Evolutionary conservation across 768 basidiomycete genomes (phyloP).

Genomic region (Russula virescens): DNA sequence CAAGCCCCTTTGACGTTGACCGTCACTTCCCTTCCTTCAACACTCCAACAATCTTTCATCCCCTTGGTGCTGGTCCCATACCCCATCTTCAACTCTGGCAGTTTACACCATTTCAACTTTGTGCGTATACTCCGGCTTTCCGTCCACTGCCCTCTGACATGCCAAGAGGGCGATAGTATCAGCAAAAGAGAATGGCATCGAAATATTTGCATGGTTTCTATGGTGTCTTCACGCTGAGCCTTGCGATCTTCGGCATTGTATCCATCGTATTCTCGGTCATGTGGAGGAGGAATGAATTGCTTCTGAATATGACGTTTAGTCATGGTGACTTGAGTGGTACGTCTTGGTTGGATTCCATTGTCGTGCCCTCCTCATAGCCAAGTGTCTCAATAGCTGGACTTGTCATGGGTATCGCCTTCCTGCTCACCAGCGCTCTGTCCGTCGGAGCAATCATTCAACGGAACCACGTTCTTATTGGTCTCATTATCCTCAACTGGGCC

Average conservation of each 20-base stretch:
- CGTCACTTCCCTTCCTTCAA: constrained; percentile 5
- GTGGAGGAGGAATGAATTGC: constrained; percentile 61
- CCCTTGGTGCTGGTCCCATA: constrained; percentile 12
- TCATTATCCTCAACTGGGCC: constrained; percentile 71
- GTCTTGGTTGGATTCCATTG: constrained; percentile 23
- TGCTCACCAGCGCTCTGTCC: constrained; percentile 65
- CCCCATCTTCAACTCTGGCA: background rate
- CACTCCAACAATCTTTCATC: background rate
- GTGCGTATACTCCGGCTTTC: background rate
- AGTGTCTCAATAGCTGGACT: constrained; percentile 50
- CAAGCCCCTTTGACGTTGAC: constrained; percentile 18
- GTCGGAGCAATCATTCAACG: constrained; percentile 64
- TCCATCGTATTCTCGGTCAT: constrained; percentile 62
- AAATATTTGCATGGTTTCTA: constrained; percentile 64
- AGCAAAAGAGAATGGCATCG: constrained; percentile 55
- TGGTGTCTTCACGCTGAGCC: constrained; percentile 61
- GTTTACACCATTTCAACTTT: background rate
- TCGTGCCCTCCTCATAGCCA: background rate
- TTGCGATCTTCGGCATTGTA: constrained; percentile 65
- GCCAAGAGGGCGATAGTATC: background rate
- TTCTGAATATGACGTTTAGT: constrained; percentile 69
- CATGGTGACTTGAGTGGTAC: constrained; percentile 53
- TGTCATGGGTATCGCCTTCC: constrained; percentile 58
- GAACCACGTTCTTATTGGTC: constrained; percentile 60
- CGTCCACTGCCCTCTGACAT: background rate